A percentile compares a stretch with the other conserved stretches of the same genome.
phyloP scores from a whole-genome alignment of 2,329 filamentous ascomycete genomes.

The Claviceps sp. region DNA sequence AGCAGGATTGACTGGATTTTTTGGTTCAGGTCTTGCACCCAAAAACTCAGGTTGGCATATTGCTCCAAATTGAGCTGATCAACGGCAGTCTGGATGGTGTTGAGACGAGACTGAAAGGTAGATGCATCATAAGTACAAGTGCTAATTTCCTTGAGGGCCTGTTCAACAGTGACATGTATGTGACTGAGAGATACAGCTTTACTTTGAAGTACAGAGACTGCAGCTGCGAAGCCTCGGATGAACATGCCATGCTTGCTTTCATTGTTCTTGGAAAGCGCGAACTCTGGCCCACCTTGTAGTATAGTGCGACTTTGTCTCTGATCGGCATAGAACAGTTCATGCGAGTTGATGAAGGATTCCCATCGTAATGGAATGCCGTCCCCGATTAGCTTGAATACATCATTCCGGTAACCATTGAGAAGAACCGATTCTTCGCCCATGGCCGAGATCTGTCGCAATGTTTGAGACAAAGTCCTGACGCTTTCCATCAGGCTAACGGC shows the following conservation, averaged over 20 bases:
- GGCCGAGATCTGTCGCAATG: conserved; percentile 65
- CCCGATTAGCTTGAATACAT: conserved; percentile 67
- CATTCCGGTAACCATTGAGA: conserved; percentile 81
- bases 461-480: conserved; percentile 85
- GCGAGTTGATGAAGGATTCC: conserved; percentile 96
- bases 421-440: conserved; percentile 83
- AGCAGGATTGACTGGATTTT: conserved; percentile 73
- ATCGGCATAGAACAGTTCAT: conserved; percentile 62
- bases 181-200: conserved; percentile 70
- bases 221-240: conserved; percentile 79
- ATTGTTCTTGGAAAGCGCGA: conserved; percentile 36
- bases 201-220: conserved; percentile 74
- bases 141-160: conserved; percentile 69
- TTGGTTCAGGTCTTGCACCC: conserved; percentile 78
- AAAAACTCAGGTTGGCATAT: conserved; percentile 82
- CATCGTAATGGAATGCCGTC: conserved; percentile 87
- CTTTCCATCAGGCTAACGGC: conserved; percentile 98
- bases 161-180: conserved; percentile 71
- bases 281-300: conserved; percentile 24
- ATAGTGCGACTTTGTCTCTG: conserved; percentile 32
- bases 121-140: conserved; percentile 69
- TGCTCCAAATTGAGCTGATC: conserved; percentile 95
- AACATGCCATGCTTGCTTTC: conserved; percentile 96
- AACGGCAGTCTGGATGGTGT: conserved; percentile 79
- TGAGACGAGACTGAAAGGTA: conserved; percentile 69